Base-by-base conservation (phyloP, 768 basidiomycete species). In the Lactarius sp. region DNA sequence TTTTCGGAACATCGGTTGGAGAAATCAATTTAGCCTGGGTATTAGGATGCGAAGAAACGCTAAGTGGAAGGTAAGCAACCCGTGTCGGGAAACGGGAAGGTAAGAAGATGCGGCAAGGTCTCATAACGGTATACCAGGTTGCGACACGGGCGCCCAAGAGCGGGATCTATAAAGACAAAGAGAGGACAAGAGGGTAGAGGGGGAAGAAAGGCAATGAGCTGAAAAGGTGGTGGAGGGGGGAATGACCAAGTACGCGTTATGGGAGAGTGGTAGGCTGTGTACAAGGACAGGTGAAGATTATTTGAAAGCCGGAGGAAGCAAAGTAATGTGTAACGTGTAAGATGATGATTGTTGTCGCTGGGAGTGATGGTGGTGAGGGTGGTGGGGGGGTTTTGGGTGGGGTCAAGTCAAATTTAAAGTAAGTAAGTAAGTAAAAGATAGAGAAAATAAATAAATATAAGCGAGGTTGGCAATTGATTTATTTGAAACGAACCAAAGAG, bases 41-140 rank as follows among this genome's bases (percentile, higher is more conserved):
- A 51, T 36, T 60, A 18, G 34, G 34, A 20, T 49, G 20, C 37
- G 13, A 27, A 44, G 18, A n/a, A 44, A 44, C 16, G 42, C 18
- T 44, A 47, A 56, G 55, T 56, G 60, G 61, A 62, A 56, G 49
- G 49, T 46, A 44, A 41, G 18, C 55, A 53, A 61, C 52, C 59
- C 34, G 16, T 39, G 52, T 46, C 3, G 56, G 56, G 39, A 18
- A 37, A 34, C 6, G 18, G 50, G 51, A 57, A 53, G 62, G 42
- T 18, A 27, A 63, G 62, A 64, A 64, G 57, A 39, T 41, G 57
- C 62, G 62, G 56, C 42, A 6, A 16, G 50, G 56, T 39, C 62
- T 63, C 44, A 59, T 59, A 64, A 64, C 16, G 56, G 62, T 47
- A 63, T 58, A 27, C 22, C 44, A 58, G 22, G 51, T 52, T 46